phyloP scores from a whole-genome alignment of 23 red algal species.

The Gracilaria domingensis region DNA sequence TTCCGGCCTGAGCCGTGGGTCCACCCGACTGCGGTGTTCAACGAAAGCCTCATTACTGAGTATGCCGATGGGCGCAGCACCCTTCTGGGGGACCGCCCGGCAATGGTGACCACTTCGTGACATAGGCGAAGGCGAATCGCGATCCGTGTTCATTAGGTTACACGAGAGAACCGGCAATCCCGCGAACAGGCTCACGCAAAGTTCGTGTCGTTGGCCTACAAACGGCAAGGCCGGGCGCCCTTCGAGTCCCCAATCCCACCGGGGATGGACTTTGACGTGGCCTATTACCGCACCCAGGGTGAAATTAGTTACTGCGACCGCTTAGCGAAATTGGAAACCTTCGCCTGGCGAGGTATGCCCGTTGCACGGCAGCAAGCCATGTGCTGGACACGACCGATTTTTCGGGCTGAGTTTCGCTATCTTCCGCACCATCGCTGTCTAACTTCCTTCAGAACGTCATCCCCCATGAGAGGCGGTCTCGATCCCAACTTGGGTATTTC shows the following conservation, averaged over 20 bases:
- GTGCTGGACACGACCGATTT: neutral
- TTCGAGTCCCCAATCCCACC: neutral
- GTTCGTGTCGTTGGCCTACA: neutral
- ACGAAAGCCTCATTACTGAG: neutral
- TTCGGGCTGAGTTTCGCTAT: conserved; percentile 6
- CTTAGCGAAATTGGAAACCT: neutral
- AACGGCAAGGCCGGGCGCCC: neutral
- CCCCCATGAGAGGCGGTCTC: neutral
- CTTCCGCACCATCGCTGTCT: neutral
- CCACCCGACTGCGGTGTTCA: neutral
- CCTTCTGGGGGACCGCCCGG: neutral
- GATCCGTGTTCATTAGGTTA: neutral
- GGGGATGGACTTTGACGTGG: neutral
- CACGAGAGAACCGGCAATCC: neutral
- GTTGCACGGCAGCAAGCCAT: neutral
- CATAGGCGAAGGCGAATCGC: conserved; percentile 20
- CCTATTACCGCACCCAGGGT: neutral
- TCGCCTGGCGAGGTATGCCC: neutral
- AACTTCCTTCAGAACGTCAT: neutral
- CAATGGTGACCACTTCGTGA: conserved; percentile 1
- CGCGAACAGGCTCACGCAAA: neutral
- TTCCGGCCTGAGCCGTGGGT: conserved; percentile 10
- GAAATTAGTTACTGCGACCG: neutral
- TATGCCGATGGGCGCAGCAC: neutral
- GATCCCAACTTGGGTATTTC: neutral